phyloP scores from a whole-genome alignment of 176 grass and related monocot species.

The Musa itinerans region DNA sequence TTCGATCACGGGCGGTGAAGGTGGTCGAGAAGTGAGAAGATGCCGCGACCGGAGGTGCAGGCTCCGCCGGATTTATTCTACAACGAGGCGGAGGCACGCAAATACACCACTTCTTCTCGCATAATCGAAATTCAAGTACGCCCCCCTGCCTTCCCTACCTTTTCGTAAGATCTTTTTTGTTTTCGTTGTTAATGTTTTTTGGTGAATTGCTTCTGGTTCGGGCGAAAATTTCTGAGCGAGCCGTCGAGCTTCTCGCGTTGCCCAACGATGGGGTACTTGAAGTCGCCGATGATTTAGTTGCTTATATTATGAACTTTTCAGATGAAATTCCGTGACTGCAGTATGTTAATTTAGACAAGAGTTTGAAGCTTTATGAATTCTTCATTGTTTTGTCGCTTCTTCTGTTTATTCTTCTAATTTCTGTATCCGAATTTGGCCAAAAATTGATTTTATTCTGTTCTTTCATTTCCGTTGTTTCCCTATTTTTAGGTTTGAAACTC shows the following conservation, averaged over 20 bases:
- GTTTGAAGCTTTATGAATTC: no score
- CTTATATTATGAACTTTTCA: not conserved
- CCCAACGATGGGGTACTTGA: slow-evolving; percentile 50
- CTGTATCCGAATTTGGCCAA: not conserved
- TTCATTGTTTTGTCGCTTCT: no score
- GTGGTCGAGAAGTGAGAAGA: no score
- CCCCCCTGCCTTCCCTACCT: not conserved
- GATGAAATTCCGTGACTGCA: no score
- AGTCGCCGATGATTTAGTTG: not conserved
- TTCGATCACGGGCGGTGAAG: no score
- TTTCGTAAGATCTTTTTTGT: not conserved
- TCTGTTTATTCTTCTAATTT: no score
- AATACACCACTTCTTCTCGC: slow-evolving; percentile 91
- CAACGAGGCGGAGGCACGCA: no score
- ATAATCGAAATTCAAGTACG: slow-evolving; percentile 92
- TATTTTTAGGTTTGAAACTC: slow-evolving; percentile 51
- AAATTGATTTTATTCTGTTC: not conserved
- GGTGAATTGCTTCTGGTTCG: slow-evolving; percentile 7
- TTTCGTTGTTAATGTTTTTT: not conserved
- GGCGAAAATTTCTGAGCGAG: slow-evolving; percentile 91
- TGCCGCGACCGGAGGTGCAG: slow-evolving; percentile 38
- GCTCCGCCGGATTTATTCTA: no score
- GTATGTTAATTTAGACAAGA: no score
- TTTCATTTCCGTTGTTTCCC: not conserved
- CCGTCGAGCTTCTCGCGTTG: slow-evolving; percentile 68